Conservation (phyloP, 2,329 filamentous ascomycete genomes). For the Trichoderma sp. region DNA sequence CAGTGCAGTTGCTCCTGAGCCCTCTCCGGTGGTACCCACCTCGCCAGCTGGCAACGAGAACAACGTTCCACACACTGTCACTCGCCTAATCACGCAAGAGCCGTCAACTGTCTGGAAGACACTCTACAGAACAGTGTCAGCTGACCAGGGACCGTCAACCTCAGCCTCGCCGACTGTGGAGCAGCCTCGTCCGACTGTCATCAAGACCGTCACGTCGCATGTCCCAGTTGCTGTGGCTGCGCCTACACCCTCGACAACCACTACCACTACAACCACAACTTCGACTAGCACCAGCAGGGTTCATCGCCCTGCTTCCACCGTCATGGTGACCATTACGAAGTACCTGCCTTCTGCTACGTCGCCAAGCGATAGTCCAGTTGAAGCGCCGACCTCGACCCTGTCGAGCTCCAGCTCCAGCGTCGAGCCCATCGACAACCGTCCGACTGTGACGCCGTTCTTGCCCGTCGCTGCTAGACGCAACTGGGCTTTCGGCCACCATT, state of each 20-base stretch:
- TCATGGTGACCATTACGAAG: neutral
- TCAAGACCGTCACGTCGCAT: neutral
- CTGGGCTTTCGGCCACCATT: constrained; percentile 20
- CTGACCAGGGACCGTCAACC: neutral
- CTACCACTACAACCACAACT: neutral
- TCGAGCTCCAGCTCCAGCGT: neutral
- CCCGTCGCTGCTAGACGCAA: neutral
- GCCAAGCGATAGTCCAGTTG: neutral
- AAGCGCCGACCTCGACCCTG: neutral
- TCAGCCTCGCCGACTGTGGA: neutral
- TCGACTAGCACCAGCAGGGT: neutral
- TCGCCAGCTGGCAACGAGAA: constrained; percentile 19
- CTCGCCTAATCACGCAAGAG: constrained; percentile 35
- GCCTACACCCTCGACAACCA: neutral
- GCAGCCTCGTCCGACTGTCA: neutral
- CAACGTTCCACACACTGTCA: constrained; percentile 22
- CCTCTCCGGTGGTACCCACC: constrained; percentile 25
- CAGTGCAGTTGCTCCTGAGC: constrained; percentile 5
- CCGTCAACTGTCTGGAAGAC: constrained; percentile 21
- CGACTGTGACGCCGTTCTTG: constrained; percentile 16
- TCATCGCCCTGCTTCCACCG: neutral
- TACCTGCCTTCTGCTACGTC: neutral
- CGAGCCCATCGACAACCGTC: neutral
- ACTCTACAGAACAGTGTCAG: constrained; percentile 22
- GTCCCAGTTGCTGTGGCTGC: neutral